These are phyloP conservation scores for Alternaria arborescens DNA, from an alignment of 2,329 filamentous ascomycete species.

Conservation along the genomic window DNA sequence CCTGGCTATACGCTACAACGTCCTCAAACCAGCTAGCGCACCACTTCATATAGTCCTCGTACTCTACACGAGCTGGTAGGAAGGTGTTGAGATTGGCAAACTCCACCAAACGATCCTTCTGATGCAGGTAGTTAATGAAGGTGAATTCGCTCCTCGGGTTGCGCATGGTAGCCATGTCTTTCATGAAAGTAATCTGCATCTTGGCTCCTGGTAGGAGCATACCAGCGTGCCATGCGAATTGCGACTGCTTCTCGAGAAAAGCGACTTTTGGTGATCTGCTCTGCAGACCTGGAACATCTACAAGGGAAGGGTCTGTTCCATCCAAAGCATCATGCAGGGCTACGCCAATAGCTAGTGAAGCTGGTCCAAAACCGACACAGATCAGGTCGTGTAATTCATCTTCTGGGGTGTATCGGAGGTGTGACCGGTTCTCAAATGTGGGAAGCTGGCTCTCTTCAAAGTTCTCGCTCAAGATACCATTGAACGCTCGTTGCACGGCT, in stretches of 20 bases:
- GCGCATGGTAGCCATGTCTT: slow-evolving; percentile 89
- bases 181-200: slow-evolving; percentile 98
- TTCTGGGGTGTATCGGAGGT: slow-evolving; percentile 62
- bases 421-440: slow-evolving; percentile 50
- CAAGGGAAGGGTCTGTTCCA: slow-evolving; percentile 48
- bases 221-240: slow-evolving; percentile 91
- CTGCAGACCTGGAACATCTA: slow-evolving; percentile 46
- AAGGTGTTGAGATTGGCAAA: slow-evolving; percentile 94
- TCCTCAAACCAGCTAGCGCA: slow-evolving; percentile 81
- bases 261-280: slow-evolving; percentile 71
- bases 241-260: slow-evolving; percentile 85
- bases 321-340: slow-evolving; percentile 79
- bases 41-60: slow-evolving; percentile 96
- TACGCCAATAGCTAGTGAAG: slow-evolving; percentile 86
- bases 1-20: slow-evolving; percentile 77
- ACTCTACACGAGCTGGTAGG: slow-evolving; percentile 84
- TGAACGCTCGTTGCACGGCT: slow-evolving; percentile 38
- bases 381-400: slow-evolving; percentile 82
- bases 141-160: slow-evolving; percentile 92
- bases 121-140: slow-evolving; percentile 92
- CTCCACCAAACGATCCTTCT: slow-evolving; percentile 80
- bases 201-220: slow-evolving; percentile 93
- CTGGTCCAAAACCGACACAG: slow-evolving; percentile 92
- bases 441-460: slow-evolving; percentile 41
- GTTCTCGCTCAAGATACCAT: slow-evolving; percentile 35